phyloP scores from a whole-genome alignment of 2,329 filamentous ascomycete genomes.

The Aspergillus sp. region DNA sequence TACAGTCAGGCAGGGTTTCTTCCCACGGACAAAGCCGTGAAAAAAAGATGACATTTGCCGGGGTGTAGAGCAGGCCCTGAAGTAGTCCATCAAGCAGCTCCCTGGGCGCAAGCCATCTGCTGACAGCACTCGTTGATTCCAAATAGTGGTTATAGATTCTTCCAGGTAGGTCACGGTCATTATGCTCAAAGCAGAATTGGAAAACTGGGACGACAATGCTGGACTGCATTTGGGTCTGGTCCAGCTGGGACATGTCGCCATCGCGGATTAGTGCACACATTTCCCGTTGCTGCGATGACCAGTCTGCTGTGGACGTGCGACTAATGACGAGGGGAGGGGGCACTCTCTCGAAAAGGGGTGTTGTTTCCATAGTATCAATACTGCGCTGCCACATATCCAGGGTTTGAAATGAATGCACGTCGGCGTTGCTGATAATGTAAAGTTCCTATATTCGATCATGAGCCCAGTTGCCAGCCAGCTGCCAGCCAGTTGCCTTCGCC shows the following conservation, averaged over 20 bases:
- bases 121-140: not conserved
- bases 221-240: not conserved
- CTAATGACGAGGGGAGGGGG: not conserved
- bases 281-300: not conserved
- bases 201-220: not conserved
- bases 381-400: not conserved
- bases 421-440: not conserved
- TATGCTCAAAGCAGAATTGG: conserved; percentile 2
- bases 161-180: no score
- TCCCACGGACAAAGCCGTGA: not conserved
- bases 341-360: not conserved
- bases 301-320: not conserved
- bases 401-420: not conserved
- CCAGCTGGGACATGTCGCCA: not conserved
- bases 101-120: not conserved
- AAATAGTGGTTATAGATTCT: not conserved
- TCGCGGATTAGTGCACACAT: not conserved
- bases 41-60: not conserved
- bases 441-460: not conserved
- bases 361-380: not conserved
- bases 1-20: not conserved
- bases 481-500: not conserved
- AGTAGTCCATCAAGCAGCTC: not conserved
- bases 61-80: not conserved
- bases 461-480: not conserved